Evolutionary conservation across 306 rosid genomes (phyloP).

Genomic region (Benincasa hispida): DNA sequence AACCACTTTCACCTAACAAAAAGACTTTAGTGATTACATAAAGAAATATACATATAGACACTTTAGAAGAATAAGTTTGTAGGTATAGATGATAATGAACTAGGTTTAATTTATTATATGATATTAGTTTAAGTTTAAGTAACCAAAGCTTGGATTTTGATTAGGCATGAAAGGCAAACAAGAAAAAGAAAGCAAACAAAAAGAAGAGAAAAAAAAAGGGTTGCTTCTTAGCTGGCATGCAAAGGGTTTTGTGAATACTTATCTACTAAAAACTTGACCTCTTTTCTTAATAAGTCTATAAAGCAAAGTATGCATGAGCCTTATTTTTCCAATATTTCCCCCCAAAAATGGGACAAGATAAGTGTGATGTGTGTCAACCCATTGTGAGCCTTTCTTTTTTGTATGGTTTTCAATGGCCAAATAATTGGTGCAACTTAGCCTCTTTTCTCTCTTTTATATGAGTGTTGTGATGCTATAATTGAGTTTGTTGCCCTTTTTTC

Average conservation of each 20-base stretch:
- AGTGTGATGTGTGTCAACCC: constrained; percentile 10
- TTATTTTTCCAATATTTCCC: background rate
- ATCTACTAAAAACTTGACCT: background rate
- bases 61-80: no score
- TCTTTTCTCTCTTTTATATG: background rate
- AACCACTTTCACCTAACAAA: constrained; percentile 5
- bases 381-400: background rate
- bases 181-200: background rate
- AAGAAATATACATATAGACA: background rate
- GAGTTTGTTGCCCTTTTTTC: background rate
- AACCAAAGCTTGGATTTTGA: background rate
- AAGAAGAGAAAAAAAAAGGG: background rate
- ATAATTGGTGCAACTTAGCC: background rate
- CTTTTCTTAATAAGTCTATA: background rate
- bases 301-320: background rate
- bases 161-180: background rate
- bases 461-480: constrained; percentile 1
- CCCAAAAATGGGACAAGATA: constrained; percentile 9
- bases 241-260: background rate
- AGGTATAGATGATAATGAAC: background rate
- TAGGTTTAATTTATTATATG: background rate
- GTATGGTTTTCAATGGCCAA: constrained; percentile 1
- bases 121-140: background rate
- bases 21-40: background rate
- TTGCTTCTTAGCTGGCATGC: background rate